Conservation (phyloP, 2,329 filamentous ascomycete species). For the Calonectria fujianensis region DNA sequence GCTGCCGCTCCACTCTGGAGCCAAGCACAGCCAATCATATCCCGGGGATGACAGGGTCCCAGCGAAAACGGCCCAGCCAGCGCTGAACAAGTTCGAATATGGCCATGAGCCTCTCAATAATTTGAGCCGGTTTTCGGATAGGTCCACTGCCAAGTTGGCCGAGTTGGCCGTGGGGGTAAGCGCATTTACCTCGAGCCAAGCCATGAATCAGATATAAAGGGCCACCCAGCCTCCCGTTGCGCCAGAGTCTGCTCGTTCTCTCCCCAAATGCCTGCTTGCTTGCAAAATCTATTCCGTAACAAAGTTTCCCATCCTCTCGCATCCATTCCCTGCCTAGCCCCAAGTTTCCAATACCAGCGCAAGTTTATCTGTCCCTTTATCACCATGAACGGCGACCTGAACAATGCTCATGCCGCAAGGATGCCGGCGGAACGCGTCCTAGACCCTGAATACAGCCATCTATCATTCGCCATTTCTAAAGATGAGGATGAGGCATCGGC, state of each 20-base stretch:
- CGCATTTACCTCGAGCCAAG: neutral
- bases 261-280: neutral
- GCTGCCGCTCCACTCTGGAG: neutral
- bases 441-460: slow-evolving; percentile 52
- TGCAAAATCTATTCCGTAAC: no score
- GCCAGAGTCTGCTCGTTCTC: neutral
- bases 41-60: slow-evolving; percentile 44
- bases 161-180: neutral
- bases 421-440: slow-evolving; percentile 39
- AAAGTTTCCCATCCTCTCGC: no score
- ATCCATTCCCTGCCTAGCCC: no score
- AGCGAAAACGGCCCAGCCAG: no score
- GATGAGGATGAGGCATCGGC: slow-evolving; percentile 67
- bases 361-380: no score
- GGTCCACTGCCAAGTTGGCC: neutral
- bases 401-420: slow-evolving; percentile 57
- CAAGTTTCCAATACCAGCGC: no score
- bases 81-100: no score
- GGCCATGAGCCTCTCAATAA: no score
- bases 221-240: neutral
- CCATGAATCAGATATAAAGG: neutral
- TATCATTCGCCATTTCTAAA: slow-evolving; percentile 65
- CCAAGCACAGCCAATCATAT: neutral
- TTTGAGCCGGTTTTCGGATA: neutral
- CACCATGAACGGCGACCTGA: slow-evolving; percentile 57